Evolutionary conservation across 371 early-diverging fungal genomes (phyloP), one percentile per base, ranked within the genome.

Genomic region (Neoconidiobolus thromboides): DNA sequence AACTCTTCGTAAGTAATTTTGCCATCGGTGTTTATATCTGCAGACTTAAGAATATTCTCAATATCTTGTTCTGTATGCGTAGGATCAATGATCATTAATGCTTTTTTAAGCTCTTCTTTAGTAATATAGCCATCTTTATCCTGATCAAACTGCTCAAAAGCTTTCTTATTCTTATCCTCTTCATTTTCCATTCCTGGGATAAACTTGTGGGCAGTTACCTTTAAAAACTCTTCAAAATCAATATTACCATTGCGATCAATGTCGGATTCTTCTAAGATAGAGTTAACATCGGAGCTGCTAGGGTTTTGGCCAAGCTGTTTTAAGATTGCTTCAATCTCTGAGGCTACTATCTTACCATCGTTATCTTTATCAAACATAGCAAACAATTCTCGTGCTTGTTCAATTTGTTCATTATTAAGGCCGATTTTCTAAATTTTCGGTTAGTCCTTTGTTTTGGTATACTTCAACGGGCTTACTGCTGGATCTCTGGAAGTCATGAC

Each of bases 341-440:
- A 37, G n/a, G 49, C 58, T 9, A 36, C 9, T 12, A 58, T 58
- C 7, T 58, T 48, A 38, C 58, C 58, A 39, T 48, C 48, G 7
- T 39, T 39, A 37, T 58, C 44, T 37, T 58, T 58, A 37, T 58
- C 58, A 57, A 57, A 57, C 6, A 57, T 44, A 26, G 5, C 43
- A 40, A 57, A 57, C 5, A 57, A n/a, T 41, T 57, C 57, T 43
- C 36, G 41, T 40, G 57, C 57, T 40, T 41, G 40, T n/a, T 57
- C 57, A 15, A 57, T 41, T 44, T 57, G 57, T 14, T 41, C 12
- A 9, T 57, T 41, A 1, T 41, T 57, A 15, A 57, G 36, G 2
- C 57, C 57, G 14, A 57, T 80, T 63, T 72, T 71, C 26, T 26
- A 26, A 26, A 26, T 26, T 26, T 26, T 26, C 26, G 26, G 26